phyloP scores from a whole-genome alignment of 2,329 filamentous ascomycete species.

The Venturia pyrina region DNA sequence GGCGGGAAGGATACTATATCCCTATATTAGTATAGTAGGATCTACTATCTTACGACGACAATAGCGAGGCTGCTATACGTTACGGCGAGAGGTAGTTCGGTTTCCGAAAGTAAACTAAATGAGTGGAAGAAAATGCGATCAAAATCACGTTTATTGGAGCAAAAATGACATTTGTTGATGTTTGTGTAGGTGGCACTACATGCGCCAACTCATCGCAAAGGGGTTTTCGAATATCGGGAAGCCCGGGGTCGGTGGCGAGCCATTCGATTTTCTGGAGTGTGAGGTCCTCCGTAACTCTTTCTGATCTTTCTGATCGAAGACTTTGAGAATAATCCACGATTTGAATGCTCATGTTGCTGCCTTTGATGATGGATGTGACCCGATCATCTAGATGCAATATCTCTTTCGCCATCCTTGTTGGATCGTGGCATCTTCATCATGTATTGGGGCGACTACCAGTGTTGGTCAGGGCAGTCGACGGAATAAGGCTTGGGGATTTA shows the following conservation, averaged over 20 bases:
- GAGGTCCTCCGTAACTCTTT: too few relatives aligned
- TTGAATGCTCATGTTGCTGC: neutral
- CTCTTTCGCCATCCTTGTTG: neutral
- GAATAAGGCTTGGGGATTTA: neutral
- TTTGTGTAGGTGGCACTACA: neutral
- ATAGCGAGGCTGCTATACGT: neutral
- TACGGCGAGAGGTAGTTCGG: neutral
- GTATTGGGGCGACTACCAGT: neutral
- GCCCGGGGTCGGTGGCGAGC: too few relatives aligned
- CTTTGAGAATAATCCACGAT: too few relatives aligned
- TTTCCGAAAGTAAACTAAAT: neutral
- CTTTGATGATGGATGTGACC: neutral
- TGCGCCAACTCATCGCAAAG: too few relatives aligned
- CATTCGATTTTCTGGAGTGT: too few relatives aligned
- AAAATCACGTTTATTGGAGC: neutral
- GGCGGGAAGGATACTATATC: neutral
- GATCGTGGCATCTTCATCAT: neutral
- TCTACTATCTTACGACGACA: neutral
- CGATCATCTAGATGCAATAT: neutral
- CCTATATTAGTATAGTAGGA: neutral
- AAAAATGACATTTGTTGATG: neutral
- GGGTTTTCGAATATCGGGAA: too few relatives aligned
- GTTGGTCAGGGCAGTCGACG: neutral
- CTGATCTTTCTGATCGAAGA: too few relatives aligned
- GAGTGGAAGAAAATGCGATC: neutral